Conservation (phyloP, 1,139 yeast species). For the Wickerhamomyces sp. region DNA sequence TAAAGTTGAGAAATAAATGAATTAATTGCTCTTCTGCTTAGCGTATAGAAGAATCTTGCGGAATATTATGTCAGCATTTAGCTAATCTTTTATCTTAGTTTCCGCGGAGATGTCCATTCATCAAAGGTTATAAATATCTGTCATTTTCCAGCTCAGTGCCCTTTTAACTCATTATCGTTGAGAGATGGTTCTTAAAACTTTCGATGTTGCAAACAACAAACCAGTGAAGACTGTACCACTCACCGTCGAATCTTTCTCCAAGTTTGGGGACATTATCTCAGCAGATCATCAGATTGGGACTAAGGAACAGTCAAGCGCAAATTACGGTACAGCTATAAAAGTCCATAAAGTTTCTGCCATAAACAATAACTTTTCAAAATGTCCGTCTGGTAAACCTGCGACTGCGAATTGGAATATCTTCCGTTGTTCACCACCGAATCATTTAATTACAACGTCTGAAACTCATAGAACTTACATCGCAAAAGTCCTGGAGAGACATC, state of each 20-base stretch:
- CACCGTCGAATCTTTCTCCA: slow-evolving; percentile 44
- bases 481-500: slow-evolving; percentile 84
- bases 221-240: slow-evolving; percentile 33
- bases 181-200: slow-evolving; percentile 40
- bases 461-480: slow-evolving; percentile 40
- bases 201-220: slow-evolving; percentile 27
- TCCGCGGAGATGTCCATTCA: slow-evolving; percentile 4
- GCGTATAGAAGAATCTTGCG: no score
- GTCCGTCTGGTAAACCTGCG: slow-evolving; percentile 34
- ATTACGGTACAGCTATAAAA: slow-evolving; percentile 91
- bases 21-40: no score
- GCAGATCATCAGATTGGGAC: slow-evolving; percentile 46
- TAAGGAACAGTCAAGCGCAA: slow-evolving; percentile 53
- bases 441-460: slow-evolving; percentile 38
- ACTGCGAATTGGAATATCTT: slow-evolving; percentile 80
- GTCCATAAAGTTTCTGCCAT: slow-evolving; percentile 69
- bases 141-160: no score
- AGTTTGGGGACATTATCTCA: slow-evolving; percentile 53
- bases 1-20: no score
- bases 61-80: not conserved
- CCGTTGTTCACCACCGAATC: slow-evolving; percentile 72
- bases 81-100: not conserved
- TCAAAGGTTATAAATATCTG: not conserved
- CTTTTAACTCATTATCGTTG: not conserved
- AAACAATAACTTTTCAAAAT: slow-evolving; percentile 42